These are phyloP conservation scores for Alternaria dauci DNA, from an alignment of 2,329 filamentous ascomycete species.

Conservation along the genomic window DNA sequence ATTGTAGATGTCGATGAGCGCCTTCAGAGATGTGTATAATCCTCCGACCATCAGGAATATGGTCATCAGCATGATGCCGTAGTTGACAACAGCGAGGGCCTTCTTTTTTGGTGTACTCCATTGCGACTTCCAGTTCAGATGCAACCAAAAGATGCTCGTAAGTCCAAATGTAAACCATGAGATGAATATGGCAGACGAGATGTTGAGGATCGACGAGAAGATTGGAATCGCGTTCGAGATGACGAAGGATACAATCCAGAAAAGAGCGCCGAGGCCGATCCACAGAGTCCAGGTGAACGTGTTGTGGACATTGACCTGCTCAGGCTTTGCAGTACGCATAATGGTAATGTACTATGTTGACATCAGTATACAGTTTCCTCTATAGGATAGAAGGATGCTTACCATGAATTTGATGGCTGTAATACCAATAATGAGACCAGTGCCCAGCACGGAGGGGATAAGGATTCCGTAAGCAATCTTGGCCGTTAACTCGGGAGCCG, in stretches of 20 bases:
- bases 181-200: constrained; percentile 66
- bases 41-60: constrained; percentile 39
- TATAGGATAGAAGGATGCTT: neutral
- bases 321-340: constrained; percentile 56
- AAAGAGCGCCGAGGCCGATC: constrained; percentile 63
- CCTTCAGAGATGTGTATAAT: constrained; percentile 38
- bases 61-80: constrained; percentile 49
- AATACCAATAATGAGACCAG: constrained; percentile 74
- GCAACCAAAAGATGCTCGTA: constrained; percentile 57
- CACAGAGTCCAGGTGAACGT: constrained; percentile 66
- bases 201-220: constrained; percentile 70
- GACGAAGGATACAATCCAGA: constrained; percentile 64
- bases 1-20: constrained; percentile 40
- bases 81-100: constrained; percentile 56
- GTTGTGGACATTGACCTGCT: constrained; percentile 54
- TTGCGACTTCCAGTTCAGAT: constrained; percentile 54
- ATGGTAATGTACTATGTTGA: constrained; percentile 64
- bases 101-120: constrained; percentile 51
- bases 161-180: constrained; percentile 70
- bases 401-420: constrained; percentile 69
- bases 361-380: neutral
- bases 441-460: constrained; percentile 73
- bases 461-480: constrained; percentile 74
- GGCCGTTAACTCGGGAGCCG: constrained; percentile 63
- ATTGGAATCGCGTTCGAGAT: constrained; percentile 56